Conservation (phyloP, 169 alveolate species). For the Eimeria maxima region DNA sequence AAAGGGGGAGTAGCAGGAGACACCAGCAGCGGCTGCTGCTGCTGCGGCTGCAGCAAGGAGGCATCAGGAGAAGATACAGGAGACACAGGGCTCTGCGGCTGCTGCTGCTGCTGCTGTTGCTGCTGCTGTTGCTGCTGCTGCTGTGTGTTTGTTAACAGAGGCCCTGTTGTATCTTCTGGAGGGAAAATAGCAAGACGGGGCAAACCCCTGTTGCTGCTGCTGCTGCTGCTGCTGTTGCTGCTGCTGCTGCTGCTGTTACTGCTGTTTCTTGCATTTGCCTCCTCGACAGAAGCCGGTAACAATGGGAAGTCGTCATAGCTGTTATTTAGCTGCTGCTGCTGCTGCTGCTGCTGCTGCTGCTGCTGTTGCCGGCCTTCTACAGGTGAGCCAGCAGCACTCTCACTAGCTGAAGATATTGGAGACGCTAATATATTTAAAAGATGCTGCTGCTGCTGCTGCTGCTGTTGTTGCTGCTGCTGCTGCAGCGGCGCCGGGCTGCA, state of each 20-base stretch:
- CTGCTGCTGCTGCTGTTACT: slow-evolving; percentile 22
- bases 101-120: slow-evolving; percentile 56
- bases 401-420: slow-evolving; percentile 12
- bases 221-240: background rate
- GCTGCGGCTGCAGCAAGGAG: too few relatives aligned
- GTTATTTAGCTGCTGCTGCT: background rate
- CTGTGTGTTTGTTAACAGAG: background rate
- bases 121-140: background rate
- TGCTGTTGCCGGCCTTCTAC: background rate
- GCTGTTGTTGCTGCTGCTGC: slow-evolving; percentile 20
- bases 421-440: background rate
- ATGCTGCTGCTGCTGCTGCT: slow-evolving; percentile 17
- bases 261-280: background rate
- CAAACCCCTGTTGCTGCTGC: slow-evolving; percentile 12
- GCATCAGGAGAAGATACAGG: too few relatives aligned
- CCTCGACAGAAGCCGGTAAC: slow-evolving; percentile 1
- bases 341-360: slow-evolving; percentile 21
- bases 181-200: background rate
- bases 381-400: background rate
- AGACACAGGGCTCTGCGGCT: too few relatives aligned
- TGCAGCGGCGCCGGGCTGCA: background rate
- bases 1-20: slow-evolving; percentile 34
- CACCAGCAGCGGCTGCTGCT: background rate
- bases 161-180: background rate
- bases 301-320: background rate